Conservation (phyloP, 257 asterid genomes). For the Pogostemon cablin region DNA sequence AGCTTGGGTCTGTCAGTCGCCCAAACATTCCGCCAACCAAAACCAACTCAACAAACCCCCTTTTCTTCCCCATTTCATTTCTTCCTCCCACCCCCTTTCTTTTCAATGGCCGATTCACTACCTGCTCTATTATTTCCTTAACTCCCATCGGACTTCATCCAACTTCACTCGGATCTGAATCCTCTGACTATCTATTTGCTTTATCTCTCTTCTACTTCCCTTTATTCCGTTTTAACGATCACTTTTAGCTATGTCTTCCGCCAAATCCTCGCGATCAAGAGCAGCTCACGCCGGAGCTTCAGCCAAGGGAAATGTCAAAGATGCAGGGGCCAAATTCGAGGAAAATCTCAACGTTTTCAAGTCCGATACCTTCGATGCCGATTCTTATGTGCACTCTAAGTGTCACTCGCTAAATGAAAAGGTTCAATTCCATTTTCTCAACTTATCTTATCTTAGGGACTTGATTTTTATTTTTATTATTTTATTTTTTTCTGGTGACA, state of each 20-base stretch:
- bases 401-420: constrained; percentile 87
- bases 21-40: constrained; percentile 46
- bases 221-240: constrained; percentile 5
- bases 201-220: not conserved
- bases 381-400: constrained; percentile 80
- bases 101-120: constrained; percentile 43
- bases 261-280: constrained; percentile 85
- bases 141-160: constrained; percentile 33
- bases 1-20: constrained; percentile 25
- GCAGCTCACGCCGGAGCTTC: constrained; percentile 57
- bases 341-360: constrained; percentile 92
- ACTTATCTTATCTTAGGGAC: not conserved
- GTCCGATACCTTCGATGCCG: constrained; percentile 93
- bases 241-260: constrained; percentile 63
- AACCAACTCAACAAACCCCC: constrained; percentile 42
- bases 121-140: constrained; percentile 6
- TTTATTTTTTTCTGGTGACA: constrained; percentile 10
- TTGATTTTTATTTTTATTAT: constrained; percentile 1
- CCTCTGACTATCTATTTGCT: not conserved
- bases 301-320: constrained; percentile 61
- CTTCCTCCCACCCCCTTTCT: constrained; percentile 27
- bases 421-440: constrained; percentile 41
- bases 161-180: constrained; percentile 49
- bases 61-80: constrained; percentile 34
- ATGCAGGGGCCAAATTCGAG: constrained; percentile 74